A percentile compares a stretch with the other conserved stretches of the same genome.
These are phyloP conservation scores for Micractinium sp. DNA, from an alignment of 139 green algal genomes.

Conservation along the genomic window DNA sequence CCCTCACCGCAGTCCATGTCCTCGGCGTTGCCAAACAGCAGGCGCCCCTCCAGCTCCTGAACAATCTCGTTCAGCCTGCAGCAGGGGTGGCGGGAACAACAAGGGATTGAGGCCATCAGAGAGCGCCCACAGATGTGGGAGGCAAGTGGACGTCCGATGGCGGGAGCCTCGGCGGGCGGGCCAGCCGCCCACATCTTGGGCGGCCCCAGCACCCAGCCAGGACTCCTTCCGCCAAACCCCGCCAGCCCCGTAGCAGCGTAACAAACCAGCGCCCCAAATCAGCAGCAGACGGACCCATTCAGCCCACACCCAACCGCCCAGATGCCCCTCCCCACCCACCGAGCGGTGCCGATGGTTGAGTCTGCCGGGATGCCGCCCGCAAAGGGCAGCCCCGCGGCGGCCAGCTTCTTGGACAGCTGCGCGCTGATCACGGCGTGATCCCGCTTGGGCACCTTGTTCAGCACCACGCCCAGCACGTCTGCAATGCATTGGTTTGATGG, in stretches of 20 bases:
- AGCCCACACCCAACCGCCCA: too few species aligned
- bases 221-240: too few species aligned
- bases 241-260: too few species aligned
- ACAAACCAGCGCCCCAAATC: too few species aligned
- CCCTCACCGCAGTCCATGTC: constrained; percentile 48
- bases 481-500: constrained; percentile 5
- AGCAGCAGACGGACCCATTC: too few species aligned
- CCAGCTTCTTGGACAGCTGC: constrained; percentile 34
- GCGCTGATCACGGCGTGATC: constrained; percentile 37
- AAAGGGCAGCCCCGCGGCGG: constrained; percentile 56
- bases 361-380: constrained; percentile 68
- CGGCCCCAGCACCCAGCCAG: too few species aligned
- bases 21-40: constrained; percentile 60
- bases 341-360: constrained; percentile 55
- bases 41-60: constrained; percentile 51
- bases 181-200: too few species aligned
- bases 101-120: too few species aligned
- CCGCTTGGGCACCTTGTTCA: constrained; percentile 66
- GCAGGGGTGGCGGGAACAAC: background rate
- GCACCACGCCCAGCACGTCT: constrained; percentile 62
- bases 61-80: constrained; percentile 78
- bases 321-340: constrained; percentile 5
- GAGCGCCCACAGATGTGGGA: too few species aligned
- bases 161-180: too few species aligned
- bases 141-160: too few species aligned